Percentiles rank a stretch among this genome's conserved stretches.
Conservation (phyloP, 495 filamentous ascomycete genomes). For the Corynascus novoguineensis region DNA sequence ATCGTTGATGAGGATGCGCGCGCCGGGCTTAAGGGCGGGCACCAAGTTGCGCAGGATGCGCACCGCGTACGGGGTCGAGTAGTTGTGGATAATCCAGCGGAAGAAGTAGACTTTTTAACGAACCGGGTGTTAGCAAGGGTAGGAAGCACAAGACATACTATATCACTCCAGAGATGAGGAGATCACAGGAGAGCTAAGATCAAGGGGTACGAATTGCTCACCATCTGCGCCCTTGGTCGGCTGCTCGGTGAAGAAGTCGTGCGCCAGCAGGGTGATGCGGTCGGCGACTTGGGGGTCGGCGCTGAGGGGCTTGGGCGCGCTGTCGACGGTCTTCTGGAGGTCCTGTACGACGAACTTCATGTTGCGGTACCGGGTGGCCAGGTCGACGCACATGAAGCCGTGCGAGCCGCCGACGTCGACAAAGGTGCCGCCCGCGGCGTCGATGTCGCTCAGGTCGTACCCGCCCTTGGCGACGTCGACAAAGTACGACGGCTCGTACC, state of each 20-base stretch:
- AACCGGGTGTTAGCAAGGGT: neutral
- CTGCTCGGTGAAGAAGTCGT: conserved; percentile 55
- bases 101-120: conserved; percentile 44
- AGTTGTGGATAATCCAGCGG: conserved; percentile 56
- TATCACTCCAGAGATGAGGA: neutral
- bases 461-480: conserved; percentile 33
- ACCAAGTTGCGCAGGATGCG: conserved; percentile 48
- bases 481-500: conserved; percentile 44
- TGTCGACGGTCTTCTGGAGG: conserved; percentile 40
- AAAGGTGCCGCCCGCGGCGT: conserved; percentile 37
- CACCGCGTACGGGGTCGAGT: conserved; percentile 53
- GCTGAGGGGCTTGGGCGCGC: conserved; percentile 38
- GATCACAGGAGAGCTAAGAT: neutral
- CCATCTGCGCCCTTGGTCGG: conserved; percentile 47
- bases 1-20: conserved; percentile 50
- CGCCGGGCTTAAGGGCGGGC: conserved; percentile 51
- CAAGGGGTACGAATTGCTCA: conserved; percentile 7
- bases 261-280: conserved; percentile 41
- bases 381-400: conserved; percentile 48
- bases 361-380: conserved; percentile 43
- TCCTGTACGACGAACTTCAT: conserved; percentile 57
- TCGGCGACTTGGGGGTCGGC: conserved; percentile 36
- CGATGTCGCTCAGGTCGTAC: conserved; percentile 41
- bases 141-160: neutral
- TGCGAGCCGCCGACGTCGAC: conserved; percentile 54